Percentiles rank a stretch among this genome's conserved stretches.
Conservation (phyloP, 768 basidiomycete species). For the Erythrobasidium yunnanense region DNA sequence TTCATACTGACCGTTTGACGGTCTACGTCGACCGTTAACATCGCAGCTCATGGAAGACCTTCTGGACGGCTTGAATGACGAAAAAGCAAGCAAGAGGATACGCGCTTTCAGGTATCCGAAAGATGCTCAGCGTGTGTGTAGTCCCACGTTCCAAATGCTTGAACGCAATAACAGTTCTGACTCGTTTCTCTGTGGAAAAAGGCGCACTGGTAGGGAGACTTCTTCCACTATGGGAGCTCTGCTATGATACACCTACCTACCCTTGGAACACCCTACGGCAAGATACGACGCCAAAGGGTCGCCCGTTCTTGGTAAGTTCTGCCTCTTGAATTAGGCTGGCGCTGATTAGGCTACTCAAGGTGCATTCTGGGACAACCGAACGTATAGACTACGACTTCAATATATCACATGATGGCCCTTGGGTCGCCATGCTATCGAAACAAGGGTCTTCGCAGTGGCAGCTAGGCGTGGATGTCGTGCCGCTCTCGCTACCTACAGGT, state of each 20-base stretch:
- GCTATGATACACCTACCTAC: neutral
- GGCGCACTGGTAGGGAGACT: conserved; percentile 1
- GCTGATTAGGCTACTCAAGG: too few relatives aligned
- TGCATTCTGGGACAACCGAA: neutral
- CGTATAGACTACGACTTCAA: conserved; percentile 28
- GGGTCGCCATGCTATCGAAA: conserved; percentile 5
- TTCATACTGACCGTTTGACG: too few relatives aligned
- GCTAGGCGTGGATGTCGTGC: conserved; percentile 24
- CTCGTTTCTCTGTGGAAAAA: neutral
- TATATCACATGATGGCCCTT: conserved; percentile 13
- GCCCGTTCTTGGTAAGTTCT: conserved; percentile 16
- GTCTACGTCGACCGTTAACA: too few relatives aligned
- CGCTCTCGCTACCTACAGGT: neutral
- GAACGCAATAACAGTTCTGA: neutral
- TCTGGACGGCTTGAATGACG: neutral
- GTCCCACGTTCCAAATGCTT: too few relatives aligned
- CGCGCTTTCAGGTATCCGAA: neutral
- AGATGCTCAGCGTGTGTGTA: neutral
- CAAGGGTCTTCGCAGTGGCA: neutral
- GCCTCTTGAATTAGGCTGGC: too few relatives aligned
- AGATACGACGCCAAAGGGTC: neutral
- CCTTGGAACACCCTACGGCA: neutral
- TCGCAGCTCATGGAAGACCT: conserved; percentile 9
- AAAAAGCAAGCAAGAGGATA: neutral
- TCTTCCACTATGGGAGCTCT: conserved; percentile 7